Conservation (phyloP, 2,329 filamentous ascomycete genomes). For the Fusarium xylarioides region DNA sequence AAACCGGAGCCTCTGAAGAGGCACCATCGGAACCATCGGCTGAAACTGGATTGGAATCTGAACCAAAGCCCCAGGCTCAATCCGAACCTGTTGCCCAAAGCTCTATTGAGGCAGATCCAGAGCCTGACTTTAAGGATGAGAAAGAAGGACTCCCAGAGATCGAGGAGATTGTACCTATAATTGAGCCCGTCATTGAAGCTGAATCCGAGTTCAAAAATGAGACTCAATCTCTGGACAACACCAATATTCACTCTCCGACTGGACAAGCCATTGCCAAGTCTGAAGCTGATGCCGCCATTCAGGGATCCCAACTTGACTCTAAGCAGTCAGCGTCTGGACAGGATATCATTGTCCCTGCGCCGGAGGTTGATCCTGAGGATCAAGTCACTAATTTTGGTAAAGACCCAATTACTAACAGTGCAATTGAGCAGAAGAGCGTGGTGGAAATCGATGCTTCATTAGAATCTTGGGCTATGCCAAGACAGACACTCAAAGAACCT, state of each 20-base stretch:
- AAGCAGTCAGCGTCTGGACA: conserved; percentile 31
- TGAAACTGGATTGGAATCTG: conserved; percentile 33
- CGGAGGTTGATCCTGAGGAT: conserved; percentile 31
- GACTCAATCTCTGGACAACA: conserved; percentile 33
- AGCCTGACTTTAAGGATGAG: conserved; percentile 31
- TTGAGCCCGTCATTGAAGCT: conserved; percentile 43
- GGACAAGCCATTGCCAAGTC: conserved; percentile 25
- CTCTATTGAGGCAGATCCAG: conserved; percentile 15
- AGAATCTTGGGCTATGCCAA: not conserved
- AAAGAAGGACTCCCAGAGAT: conserved; percentile 30
- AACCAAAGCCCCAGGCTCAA: conserved; percentile 18
- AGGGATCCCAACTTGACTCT: conserved; percentile 17
- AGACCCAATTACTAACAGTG: conserved; percentile 20
- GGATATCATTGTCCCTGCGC: conserved; percentile 29
- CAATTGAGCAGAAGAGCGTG: conserved; percentile 13
- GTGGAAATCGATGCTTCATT: not conserved
- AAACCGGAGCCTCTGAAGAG: conserved; percentile 21
- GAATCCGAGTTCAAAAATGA: conserved; percentile 42
- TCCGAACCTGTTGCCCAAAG: conserved; percentile 18
- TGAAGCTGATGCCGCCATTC: conserved; percentile 23
- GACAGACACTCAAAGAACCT: not conserved
- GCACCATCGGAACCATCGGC: conserved; percentile 23
- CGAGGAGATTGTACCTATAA: conserved; percentile 42
- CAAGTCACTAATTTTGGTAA: conserved; percentile 7
- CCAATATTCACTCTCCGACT: conserved; percentile 20